Evolutionary conservation across 2,329 filamentous ascomycete genomes (phyloP).

Genomic region (Talaromyces albobiverticillius): DNA sequence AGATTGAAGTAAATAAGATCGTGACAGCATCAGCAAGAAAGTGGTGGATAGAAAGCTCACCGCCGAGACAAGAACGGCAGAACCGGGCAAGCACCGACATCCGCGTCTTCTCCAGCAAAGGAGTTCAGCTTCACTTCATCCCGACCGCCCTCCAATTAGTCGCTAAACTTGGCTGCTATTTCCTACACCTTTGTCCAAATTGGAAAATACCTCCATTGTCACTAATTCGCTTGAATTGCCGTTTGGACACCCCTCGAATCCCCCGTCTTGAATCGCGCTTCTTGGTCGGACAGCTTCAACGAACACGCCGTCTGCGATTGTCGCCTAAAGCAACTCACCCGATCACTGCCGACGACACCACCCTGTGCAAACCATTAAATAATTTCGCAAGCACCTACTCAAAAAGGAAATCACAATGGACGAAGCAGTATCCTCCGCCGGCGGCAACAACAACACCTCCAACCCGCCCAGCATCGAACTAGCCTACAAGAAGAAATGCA

Average conservation of each 20-base stretch:
- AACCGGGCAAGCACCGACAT: neutral
- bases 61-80: neutral
- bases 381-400: neutral
- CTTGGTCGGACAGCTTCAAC: neutral
- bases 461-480: conserved; percentile 89
- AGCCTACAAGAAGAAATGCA: conserved; percentile 94
- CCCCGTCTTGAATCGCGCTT: too few species aligned
- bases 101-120: neutral
- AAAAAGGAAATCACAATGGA: conserved; percentile 8
- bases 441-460: conserved; percentile 24
- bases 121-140: neutral
- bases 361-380: neutral
- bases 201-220: too few species aligned
- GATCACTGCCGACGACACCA: too few species aligned
- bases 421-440: conserved; percentile 1
- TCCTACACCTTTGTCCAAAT: too few species aligned
- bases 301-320: neutral
- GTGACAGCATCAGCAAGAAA: too few species aligned
- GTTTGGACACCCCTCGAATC: neutral
- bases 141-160: neutral
- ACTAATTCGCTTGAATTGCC: too few species aligned
- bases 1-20: too few species aligned
- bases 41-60: conserved; percentile 4
- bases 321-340: too few species aligned
- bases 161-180: neutral